A percentile compares a stretch with the other conserved stretches of the same genome.
These are phyloP conservation scores for Fraxinus latifolia DNA, from an alignment of 305 asterid genomes.

Conservation along the genomic window DNA sequence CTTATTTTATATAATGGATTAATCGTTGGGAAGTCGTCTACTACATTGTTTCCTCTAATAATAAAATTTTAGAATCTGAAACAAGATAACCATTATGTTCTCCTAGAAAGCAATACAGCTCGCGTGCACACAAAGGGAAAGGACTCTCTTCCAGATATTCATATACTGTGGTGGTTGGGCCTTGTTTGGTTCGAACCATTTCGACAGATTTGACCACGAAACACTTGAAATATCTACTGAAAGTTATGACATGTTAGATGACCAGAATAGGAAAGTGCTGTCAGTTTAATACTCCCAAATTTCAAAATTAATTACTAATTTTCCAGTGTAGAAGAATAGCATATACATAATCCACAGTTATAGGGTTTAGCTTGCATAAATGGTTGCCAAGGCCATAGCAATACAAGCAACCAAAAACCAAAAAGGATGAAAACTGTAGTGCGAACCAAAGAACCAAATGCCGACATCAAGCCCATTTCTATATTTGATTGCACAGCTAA, in stretches of 20 bases:
- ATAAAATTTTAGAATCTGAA: neutral
- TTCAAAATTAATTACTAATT: neutral
- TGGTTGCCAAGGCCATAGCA: neutral
- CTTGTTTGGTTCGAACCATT: neutral
- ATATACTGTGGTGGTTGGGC: neutral
- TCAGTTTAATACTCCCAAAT: neutral
- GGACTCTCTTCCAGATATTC: neutral
- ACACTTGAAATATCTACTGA: neutral
- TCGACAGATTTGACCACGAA: neutral
- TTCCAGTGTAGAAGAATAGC: neutral
- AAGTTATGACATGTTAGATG: neutral
- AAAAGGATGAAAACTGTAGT: neutral
- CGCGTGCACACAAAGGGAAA: neutral
- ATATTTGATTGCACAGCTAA: neutral
- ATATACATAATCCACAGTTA: neutral
- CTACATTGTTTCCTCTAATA: neutral
- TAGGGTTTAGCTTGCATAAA: neutral
- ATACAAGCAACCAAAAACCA: neutral
- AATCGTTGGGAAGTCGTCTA: neutral
- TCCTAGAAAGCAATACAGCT: neutral
- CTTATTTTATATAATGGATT: neutral
- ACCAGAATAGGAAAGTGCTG: neutral
- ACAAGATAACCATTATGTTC: neutral
- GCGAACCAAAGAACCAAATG: neutral
- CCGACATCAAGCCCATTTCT: neutral